phyloP scores from a whole-genome alignment of 768 basidiomycete genomes.

The Agrocybe praecox region DNA sequence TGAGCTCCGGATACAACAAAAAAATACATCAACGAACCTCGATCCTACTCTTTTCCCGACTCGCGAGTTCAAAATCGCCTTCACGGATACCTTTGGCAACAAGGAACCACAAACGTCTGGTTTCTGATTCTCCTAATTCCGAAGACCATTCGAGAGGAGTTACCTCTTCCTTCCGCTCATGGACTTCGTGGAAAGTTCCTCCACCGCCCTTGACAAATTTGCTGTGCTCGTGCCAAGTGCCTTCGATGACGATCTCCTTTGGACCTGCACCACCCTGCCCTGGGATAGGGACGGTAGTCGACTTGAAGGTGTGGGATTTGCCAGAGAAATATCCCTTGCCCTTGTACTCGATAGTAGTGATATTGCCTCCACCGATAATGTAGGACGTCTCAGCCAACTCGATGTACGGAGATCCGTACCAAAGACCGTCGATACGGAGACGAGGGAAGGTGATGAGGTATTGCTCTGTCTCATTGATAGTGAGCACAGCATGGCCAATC shows the following conservation, averaged over 20 bases:
- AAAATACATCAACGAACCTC: conserved; percentile 61
- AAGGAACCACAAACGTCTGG: conserved; percentile 77
- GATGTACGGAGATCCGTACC: conserved; percentile 91
- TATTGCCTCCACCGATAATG: conserved; percentile 55
- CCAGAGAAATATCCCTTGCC: conserved; percentile 96
- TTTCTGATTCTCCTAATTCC: conserved; percentile 83
- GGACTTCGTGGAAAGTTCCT: conserved; percentile 78
- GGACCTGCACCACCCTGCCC: conserved; percentile 33
- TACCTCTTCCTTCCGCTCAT: conserved; percentile 74
- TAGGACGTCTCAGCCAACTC: conserved; percentile 84
- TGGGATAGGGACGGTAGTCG: conserved; percentile 60
- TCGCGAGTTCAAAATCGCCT: conserved; percentile 91
- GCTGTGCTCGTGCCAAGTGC: conserved; percentile 77
- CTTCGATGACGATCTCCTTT: conserved; percentile 64
- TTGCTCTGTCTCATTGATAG: conserved; percentile 51
- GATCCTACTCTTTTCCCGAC: conserved; percentile 84
- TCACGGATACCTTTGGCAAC: conserved; percentile 92
- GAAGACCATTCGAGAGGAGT: conserved; percentile 54
- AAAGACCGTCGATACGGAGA: conserved; percentile 91
- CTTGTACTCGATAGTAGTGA: conserved; percentile 83
- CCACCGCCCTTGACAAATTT: conserved; percentile 48
- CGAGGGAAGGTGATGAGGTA: conserved; percentile 93
- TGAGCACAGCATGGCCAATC: conserved; percentile 89
- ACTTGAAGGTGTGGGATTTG: conserved; percentile 92
- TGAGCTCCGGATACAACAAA: not conserved